Evolutionary conservation across 2,329 filamentous ascomycete species (phyloP).

Genomic region (Penicillium sp.): DNA sequence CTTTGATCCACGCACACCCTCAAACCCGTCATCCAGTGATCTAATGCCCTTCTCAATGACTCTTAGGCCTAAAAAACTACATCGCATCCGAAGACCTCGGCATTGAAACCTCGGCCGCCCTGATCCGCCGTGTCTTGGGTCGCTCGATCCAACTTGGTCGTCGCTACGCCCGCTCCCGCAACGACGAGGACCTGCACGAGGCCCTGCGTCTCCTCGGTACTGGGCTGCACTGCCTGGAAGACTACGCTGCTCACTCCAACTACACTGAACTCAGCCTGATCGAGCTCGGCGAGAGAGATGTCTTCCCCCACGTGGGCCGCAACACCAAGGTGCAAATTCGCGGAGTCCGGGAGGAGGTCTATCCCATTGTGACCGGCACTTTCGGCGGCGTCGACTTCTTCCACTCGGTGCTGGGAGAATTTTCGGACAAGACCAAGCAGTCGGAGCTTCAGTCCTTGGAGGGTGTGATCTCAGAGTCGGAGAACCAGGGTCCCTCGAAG

Average conservation of each 20-base stretch:
- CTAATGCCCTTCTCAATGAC: not conserved
- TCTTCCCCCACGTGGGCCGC: constrained; percentile 86
- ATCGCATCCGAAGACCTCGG: constrained; percentile 79
- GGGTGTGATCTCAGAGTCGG: constrained; percentile 68
- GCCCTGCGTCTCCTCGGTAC: constrained; percentile 84
- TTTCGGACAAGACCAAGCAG: constrained; percentile 87
- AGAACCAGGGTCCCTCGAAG: constrained; percentile 65
- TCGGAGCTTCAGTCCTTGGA: constrained; percentile 89
- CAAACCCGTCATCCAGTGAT: not conserved
- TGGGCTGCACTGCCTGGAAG: constrained; percentile 86
- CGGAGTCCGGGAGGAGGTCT: constrained; percentile 68
- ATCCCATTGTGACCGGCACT: constrained; percentile 83
- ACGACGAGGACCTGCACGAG: constrained; percentile 81
- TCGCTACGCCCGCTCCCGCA: constrained; percentile 64
- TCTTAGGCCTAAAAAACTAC: constrained; percentile 79
- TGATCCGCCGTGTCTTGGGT: constrained; percentile 73
- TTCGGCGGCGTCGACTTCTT: constrained; percentile 95
- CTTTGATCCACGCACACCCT: not conserved
- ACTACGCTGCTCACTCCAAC: constrained; percentile 92
- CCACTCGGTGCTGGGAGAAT: constrained; percentile 76
- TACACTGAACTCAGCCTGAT: constrained; percentile 86
- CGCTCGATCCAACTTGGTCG: constrained; percentile 79
- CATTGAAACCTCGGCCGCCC: constrained; percentile 78
- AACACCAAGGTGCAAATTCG: constrained; percentile 69
- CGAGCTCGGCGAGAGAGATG: constrained; percentile 75